Evolutionary conservation across 805 yeast species (phyloP).

Genomic region (Hermanozyma aechmeae): DNA sequence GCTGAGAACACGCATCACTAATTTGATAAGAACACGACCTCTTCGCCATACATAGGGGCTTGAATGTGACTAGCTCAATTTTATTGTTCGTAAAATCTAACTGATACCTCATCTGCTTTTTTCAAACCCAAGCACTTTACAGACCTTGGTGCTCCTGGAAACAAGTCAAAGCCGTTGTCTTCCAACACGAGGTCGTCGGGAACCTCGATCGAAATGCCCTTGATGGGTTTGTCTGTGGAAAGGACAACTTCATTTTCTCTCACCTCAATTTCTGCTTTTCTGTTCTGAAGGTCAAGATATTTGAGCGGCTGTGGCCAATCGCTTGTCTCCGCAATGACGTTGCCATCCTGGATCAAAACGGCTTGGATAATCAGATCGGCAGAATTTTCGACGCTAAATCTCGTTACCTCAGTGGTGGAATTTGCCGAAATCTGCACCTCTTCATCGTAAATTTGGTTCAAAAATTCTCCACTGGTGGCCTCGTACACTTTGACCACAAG

Average conservation of each 20-base stretch:
- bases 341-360: constrained; percentile 2
- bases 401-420: constrained; percentile 18
- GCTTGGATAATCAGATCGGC: not conserved
- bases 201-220: constrained; percentile 31
- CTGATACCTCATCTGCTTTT: constrained; percentile 7
- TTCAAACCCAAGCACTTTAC: constrained; percentile 10
- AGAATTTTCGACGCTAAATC: constrained; percentile 7
- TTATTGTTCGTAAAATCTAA: constrained; percentile 14
- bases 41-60: too few relatives aligned
- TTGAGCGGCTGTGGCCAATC: constrained; percentile 48
- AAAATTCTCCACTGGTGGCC: constrained; percentile 20
- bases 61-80: too few relatives aligned
- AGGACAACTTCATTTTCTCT: constrained; percentile 15
- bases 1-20: too few relatives aligned
- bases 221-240: constrained; percentile 28
- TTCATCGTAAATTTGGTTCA: constrained; percentile 6
- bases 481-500: constrained; percentile 10
- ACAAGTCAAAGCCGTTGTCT: constrained; percentile 42
- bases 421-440: constrained; percentile 14
- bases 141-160: constrained; percentile 23
- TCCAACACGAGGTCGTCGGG: constrained; percentile 17
- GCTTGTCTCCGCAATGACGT: constrained; percentile 19
- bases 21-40: too few relatives aligned
- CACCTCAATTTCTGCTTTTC: constrained; percentile 13
- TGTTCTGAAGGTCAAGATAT: constrained; percentile 22